Evolutionary conservation across 2,329 filamentous ascomycete genomes (phyloP).

Genomic region (Paradendryphiella salina): DNA sequence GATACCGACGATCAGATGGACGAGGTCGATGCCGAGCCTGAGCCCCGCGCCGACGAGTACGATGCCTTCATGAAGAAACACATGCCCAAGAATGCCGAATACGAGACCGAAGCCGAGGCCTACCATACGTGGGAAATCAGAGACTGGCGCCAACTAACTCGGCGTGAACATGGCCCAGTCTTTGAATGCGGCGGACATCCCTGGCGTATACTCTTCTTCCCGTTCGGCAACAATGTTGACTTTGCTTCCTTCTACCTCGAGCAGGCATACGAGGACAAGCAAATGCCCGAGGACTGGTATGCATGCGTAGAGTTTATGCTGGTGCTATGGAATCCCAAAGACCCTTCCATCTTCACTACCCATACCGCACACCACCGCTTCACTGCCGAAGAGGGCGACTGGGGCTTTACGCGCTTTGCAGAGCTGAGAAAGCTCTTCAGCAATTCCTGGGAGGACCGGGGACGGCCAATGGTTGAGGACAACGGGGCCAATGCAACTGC

Average conservation of each 20-base stretch:
- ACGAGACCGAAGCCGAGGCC: slow-evolving; percentile 75
- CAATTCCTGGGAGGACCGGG: slow-evolving; percentile 69
- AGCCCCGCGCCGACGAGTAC: slow-evolving; percentile 63
- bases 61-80: slow-evolving; percentile 84
- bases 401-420: slow-evolving; percentile 97
- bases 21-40: slow-evolving; percentile 57
- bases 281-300: slow-evolving; percentile 86
- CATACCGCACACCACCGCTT: slow-evolving; percentile 93
- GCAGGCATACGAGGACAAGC: slow-evolving; percentile 79
- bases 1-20: slow-evolving; percentile 62
- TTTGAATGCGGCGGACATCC: slow-evolving; percentile 87
- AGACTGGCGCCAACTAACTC: slow-evolving; percentile 74
- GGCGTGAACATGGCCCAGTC: slow-evolving; percentile 83
- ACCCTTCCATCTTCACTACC: slow-evolving; percentile 76
- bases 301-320: slow-evolving; percentile 95
- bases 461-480: slow-evolving; percentile 74
- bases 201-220: slow-evolving; percentile 96
- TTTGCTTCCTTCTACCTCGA: slow-evolving; percentile 95
- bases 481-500: slow-evolving; percentile 79
- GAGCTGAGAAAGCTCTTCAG: slow-evolving; percentile 86
- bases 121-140: slow-evolving; percentile 85
- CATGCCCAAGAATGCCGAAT: slow-evolving; percentile 75
- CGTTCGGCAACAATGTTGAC: slow-evolving; percentile 91
- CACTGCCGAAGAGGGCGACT: slow-evolving; percentile 93
- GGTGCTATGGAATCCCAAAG: slow-evolving; percentile 90